phyloP scores from a whole-genome alignment of 2,329 filamentous ascomycete genomes.

The Pleoardoris graminearum region DNA sequence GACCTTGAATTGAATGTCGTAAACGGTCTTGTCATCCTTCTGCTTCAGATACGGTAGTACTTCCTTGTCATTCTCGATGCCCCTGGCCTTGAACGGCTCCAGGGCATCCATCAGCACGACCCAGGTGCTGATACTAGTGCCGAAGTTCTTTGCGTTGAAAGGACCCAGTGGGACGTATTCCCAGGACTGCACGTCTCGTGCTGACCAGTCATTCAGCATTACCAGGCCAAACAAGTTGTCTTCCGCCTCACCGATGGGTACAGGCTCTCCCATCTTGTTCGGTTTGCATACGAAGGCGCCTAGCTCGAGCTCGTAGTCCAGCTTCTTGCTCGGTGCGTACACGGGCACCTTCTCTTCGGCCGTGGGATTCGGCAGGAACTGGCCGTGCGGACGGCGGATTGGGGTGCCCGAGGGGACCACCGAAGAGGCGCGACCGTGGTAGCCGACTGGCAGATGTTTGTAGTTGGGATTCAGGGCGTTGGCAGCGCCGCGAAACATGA shows the following conservation, averaged over 20 bases:
- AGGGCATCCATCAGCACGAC: slow-evolving; percentile 76
- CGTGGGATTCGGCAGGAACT: slow-evolving; percentile 68
- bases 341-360: slow-evolving; percentile 65
- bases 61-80: slow-evolving; percentile 58
- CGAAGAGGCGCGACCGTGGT: slow-evolving; percentile 77
- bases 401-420: slow-evolving; percentile 75
- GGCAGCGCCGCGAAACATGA: slow-evolving; percentile 71
- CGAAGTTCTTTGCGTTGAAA: slow-evolving; percentile 85
- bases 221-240: slow-evolving; percentile 78
- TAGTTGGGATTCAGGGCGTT: slow-evolving; percentile 82
- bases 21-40: slow-evolving; percentile 61
- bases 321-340: slow-evolving; percentile 65
- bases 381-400: slow-evolving; percentile 73
- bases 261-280: slow-evolving; percentile 66
- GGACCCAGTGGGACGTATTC: slow-evolving; percentile 82
- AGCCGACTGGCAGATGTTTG: slow-evolving; percentile 77
- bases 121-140: slow-evolving; percentile 76
- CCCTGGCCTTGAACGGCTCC: slow-evolving; percentile 64
- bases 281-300: slow-evolving; percentile 71
- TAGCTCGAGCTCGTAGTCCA: slow-evolving; percentile 82
- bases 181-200: slow-evolving; percentile 80
- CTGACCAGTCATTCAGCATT: slow-evolving; percentile 86
- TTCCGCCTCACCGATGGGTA: slow-evolving; percentile 67
- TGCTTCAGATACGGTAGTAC: slow-evolving; percentile 68
- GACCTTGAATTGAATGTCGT: slow-evolving; percentile 71